A percentile compares a stretch with the other conserved stretches of the same genome.
Conservation (phyloP, 1,139 yeast species). For the Wickerhamiella infanticola region DNA sequence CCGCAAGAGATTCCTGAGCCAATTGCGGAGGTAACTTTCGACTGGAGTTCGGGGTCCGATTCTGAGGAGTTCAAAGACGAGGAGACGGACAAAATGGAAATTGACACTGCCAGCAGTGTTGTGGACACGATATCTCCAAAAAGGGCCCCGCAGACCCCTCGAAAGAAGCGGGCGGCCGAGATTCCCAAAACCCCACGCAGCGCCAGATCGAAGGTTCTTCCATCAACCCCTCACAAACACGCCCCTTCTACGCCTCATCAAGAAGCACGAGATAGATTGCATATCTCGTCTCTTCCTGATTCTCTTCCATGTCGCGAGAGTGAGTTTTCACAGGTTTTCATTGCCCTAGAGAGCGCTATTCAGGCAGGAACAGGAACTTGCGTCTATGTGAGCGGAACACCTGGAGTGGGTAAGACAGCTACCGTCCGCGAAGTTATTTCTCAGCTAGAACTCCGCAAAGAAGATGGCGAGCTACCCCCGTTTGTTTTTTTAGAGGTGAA, state of each 20-base stretch:
- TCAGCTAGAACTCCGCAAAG: conserved; percentile 34
- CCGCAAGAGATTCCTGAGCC: background rate
- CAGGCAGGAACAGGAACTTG: conserved; percentile 65
- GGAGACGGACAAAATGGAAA: background rate
- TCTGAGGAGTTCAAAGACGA: background rate
- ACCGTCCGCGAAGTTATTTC: conserved; percentile 76
- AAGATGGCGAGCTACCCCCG: conserved; percentile 34
- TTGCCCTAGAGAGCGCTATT: conserved; percentile 62
- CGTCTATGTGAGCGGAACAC: conserved; percentile 86
- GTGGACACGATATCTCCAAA: background rate
- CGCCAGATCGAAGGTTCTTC: background rate
- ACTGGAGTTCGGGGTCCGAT: background rate
- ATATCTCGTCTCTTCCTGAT: conserved; percentile 47
- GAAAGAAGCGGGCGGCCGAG: background rate
- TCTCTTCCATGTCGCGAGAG: conserved; percentile 78
- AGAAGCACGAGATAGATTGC: conserved; percentile 25
- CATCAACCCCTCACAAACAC: background rate
- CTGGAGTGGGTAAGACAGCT: conserved; percentile 96
- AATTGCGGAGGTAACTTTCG: background rate
- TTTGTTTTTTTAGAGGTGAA: conserved; percentile 78
- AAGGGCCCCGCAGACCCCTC: background rate
- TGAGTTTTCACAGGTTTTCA: conserved; percentile 61
- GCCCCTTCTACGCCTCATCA: background rate
- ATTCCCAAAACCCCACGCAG: background rate
- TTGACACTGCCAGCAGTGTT: background rate